Conservation (phyloP, 148 eudicot species). For the Vaccinium darrowii region DNA sequence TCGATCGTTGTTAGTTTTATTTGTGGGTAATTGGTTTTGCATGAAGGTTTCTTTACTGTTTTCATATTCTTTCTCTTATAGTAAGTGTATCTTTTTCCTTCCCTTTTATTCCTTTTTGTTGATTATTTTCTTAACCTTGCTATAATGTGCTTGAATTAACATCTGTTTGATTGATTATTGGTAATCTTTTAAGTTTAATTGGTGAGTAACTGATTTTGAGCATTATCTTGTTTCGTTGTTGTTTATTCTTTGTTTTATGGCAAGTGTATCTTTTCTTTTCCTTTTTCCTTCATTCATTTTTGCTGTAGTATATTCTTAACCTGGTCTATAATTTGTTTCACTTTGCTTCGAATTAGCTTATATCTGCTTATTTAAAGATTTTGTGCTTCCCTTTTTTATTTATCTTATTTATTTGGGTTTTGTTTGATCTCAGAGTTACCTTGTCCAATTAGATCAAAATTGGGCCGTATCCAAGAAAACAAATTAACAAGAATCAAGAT, state of each 20-base stretch:
- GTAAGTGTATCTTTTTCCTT: not conserved
- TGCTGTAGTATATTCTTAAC: not conserved
- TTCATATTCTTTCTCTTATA: too few species aligned
- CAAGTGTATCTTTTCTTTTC: not conserved
- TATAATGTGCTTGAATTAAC: not conserved
- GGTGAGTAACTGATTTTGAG: not conserved
- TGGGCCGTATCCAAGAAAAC: conserved; percentile 7
- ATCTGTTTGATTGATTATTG: not conserved
- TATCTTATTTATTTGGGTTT: not conserved
- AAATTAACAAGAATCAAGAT: not conserved
- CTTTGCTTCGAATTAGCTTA: not conserved
- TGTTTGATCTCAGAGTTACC: not conserved
- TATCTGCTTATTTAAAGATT: not conserved
- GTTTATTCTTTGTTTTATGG: not conserved
- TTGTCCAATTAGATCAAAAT: not conserved
- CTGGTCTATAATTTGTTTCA: not conserved
- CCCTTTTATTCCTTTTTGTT: not conserved
- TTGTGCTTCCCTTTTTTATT: not conserved
- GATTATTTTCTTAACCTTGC: not conserved
- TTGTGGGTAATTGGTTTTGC: not conserved
- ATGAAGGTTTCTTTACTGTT: too few species aligned
- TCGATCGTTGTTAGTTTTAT: not conserved
- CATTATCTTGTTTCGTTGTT: not conserved
- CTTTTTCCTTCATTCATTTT: not conserved
- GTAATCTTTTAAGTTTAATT: not conserved